These are phyloP conservation scores for Suillus hirtellus DNA, from an alignment of 768 basidiomycete species.

Conservation along the genomic window DNA sequence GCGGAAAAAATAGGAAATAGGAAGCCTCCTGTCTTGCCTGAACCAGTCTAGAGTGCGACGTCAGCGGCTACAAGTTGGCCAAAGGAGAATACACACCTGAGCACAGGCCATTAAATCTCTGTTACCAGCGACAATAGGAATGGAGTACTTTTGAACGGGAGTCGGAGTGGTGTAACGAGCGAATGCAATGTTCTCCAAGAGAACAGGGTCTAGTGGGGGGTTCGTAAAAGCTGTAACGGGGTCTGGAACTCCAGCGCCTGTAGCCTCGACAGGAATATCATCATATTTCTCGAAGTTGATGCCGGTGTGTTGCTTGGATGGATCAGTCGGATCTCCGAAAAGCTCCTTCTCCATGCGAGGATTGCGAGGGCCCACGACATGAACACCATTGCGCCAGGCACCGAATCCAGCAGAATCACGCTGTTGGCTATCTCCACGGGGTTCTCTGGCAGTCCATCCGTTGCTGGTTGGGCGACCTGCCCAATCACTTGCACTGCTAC, in stretches of 20 bases:
- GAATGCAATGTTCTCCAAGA: conserved; percentile 91
- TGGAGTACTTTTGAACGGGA: conserved; percentile 99
- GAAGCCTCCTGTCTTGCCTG: conserved; percentile 99
- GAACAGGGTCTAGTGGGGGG: conserved; percentile 88
- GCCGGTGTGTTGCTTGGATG: conserved; percentile 89
- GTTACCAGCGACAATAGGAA: conserved; percentile 92
- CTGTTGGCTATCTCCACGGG: conserved; percentile 37
- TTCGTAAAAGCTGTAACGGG: conserved; percentile 84
- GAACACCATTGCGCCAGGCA: conserved; percentile 86
- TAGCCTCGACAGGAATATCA: conserved; percentile 99
- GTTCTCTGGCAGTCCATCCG: conserved; percentile 39
- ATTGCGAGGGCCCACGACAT: conserved; percentile 83
- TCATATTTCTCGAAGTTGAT: conserved; percentile 99
- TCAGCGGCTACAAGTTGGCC: conserved; percentile 20
- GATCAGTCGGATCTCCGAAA: conserved; percentile 85
- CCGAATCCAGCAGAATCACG: conserved; percentile 58
- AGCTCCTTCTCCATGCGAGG: conserved; percentile 93
- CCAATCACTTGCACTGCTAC: conserved; percentile 39
- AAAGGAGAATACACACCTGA: conserved; percentile 53
- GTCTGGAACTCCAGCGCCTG: conserved; percentile 95
- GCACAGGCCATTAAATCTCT: conserved; percentile 95
- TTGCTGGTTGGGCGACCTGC: conserved; percentile 38
- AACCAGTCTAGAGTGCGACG: conserved; percentile 76
- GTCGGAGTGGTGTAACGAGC: conserved; percentile 96
- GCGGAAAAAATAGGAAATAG: conserved; percentile 98